Evolutionary conservation across 192 early-diverging fungal genomes (phyloP).

Genomic region (Powellomyces hirtus): DNA sequence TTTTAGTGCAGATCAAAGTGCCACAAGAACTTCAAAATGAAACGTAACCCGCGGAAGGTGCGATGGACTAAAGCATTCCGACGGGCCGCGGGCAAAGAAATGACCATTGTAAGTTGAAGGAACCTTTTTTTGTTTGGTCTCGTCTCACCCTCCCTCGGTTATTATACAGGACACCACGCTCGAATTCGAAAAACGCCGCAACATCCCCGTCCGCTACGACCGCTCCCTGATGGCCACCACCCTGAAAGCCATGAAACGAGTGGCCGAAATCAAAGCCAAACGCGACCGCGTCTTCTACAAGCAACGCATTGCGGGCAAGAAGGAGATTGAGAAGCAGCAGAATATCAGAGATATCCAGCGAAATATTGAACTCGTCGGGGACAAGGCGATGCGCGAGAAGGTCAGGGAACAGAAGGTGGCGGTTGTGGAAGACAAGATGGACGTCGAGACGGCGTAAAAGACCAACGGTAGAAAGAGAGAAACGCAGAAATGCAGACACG

Average conservation of each 20-base stretch:
- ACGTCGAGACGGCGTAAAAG: constrained; percentile 68
- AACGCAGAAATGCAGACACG: background rate
- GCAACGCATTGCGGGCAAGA: constrained; percentile 76
- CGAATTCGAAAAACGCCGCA: constrained; percentile 98
- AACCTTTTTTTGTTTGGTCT: background rate
- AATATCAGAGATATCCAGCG: constrained; percentile 76
- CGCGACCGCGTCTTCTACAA: constrained; percentile 93
- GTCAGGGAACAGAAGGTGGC: constrained; percentile 65
- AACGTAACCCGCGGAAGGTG: constrained; percentile 99
- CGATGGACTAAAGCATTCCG: constrained; percentile 99
- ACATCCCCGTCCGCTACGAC: constrained; percentile 97
- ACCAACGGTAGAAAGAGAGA: background rate
- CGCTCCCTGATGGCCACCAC: constrained; percentile 95
- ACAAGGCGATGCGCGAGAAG: constrained; percentile 56
- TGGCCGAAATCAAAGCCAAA: constrained; percentile 89
- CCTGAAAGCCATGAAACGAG: constrained; percentile 97
- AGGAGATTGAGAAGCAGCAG: constrained; percentile 72
- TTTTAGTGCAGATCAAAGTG: constrained; percentile 91
- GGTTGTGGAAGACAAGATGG: constrained; percentile 45
- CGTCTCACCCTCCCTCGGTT: constrained; percentile 7
- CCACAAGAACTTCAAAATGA: constrained; percentile 99
- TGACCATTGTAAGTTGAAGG: constrained; percentile 80
- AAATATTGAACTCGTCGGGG: constrained; percentile 83
- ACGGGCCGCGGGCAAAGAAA: constrained; percentile 97
- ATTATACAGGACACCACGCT: constrained; percentile 79